Conservation (phyloP, 139 green algal species). For the Coccomyxa sp. region DNA sequence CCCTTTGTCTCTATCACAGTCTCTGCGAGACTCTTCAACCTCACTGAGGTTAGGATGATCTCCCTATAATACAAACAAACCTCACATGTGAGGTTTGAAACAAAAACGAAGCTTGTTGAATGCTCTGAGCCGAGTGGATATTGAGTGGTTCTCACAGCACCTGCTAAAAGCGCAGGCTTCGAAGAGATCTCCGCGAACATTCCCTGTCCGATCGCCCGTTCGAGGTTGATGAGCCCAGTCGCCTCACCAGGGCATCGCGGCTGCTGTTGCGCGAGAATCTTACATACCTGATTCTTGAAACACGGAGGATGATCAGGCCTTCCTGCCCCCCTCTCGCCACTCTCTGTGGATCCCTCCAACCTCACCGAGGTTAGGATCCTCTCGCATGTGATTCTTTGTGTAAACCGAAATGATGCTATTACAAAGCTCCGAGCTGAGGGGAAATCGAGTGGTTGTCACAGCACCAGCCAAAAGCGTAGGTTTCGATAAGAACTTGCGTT, state of each 20-base stretch:
- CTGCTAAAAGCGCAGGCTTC: not conserved
- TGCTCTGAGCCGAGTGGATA: not conserved
- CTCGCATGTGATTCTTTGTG: conserved; percentile 1
- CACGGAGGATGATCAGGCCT: not conserved
- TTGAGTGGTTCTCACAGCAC: not conserved
- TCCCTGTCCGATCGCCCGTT: not conserved
- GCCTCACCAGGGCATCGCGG: not conserved
- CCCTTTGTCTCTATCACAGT: not conserved
- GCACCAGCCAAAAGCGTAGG: not conserved
- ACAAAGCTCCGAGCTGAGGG: not conserved
- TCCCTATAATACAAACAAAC: too few species aligned
- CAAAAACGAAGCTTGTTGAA: not conserved
- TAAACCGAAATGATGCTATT: conserved; percentile 2
- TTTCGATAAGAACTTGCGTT: not conserved
- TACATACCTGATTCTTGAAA: conserved; percentile 2
- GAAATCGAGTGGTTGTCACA: conserved; percentile 1
- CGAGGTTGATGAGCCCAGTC: not conserved
- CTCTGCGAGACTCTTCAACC: not conserved
- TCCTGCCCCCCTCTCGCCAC: not conserved
- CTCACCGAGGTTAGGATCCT: not conserved
- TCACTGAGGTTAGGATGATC: not conserved
- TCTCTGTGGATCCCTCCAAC: not conserved
- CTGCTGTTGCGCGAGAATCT: not conserved
- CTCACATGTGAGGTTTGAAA: not conserved
- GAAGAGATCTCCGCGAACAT: not conserved